phyloP scores from a whole-genome alignment of 2,329 filamentous ascomycete species.

The Talaromyces piceae region DNA sequence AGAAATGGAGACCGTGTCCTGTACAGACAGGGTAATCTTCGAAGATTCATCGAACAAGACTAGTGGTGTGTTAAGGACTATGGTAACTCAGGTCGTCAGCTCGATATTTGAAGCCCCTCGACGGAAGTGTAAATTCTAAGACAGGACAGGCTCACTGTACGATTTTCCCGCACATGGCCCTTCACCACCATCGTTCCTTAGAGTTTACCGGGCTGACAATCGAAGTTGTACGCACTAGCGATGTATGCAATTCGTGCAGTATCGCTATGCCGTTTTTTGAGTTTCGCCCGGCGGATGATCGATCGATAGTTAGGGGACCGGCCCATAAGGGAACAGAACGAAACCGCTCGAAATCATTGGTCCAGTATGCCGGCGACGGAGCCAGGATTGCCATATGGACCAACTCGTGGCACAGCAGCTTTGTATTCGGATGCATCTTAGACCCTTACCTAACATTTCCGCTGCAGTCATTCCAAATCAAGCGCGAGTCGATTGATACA shows the following conservation, averaged over 20 bases:
- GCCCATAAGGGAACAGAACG: not conserved
- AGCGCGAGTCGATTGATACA: not conserved
- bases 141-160: too few relatives aligned
- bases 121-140: too few relatives aligned
- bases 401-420: not conserved
- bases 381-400: not conserved
- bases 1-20: too few relatives aligned
- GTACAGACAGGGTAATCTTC: too few relatives aligned
- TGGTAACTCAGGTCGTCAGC: too few relatives aligned
- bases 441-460: too few relatives aligned
- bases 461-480: not conserved
- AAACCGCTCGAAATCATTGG: not conserved
- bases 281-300: not conserved
- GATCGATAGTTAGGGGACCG: not conserved
- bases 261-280: not conserved
- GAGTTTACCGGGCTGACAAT: not conserved
- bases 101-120: too few relatives aligned
- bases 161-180: too few relatives aligned
- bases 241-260: not conserved
- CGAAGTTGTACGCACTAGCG: not conserved
- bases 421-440: not conserved
- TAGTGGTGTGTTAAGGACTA: too few relatives aligned
- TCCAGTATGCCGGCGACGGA: not conserved
- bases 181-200: not conserved
- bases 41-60: too few relatives aligned